A percentile compares a stretch with the other conserved stretches of the same genome.
These are phyloP conservation scores for Graphium sp. DNA, from an alignment of 2,329 filamentous ascomycete genomes.

Conservation along the genomic window DNA sequence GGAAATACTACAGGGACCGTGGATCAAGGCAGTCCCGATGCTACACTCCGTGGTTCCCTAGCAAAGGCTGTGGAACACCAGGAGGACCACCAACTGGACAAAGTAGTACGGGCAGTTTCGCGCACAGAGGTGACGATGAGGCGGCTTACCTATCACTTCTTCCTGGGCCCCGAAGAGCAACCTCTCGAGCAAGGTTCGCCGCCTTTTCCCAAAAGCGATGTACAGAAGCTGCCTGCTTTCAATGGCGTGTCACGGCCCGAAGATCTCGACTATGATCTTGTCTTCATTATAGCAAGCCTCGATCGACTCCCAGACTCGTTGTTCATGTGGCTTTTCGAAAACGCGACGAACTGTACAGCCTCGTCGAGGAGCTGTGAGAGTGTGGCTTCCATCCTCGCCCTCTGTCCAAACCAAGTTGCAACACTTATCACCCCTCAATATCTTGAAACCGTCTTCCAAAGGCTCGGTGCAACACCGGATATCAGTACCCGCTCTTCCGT, in stretches of 20 bases:
- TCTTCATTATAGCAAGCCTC: conserved; percentile 1
- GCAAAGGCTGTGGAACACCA: conserved; percentile 4
- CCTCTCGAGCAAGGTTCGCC: not conserved
- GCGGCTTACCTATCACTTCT: conserved; percentile 31
- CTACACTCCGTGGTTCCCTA: conserved; percentile 2
- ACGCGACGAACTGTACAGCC: too few relatives aligned
- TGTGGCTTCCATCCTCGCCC: conserved; percentile 34
- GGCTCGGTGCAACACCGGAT: conserved; percentile 37
- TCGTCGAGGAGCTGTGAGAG: too few relatives aligned
- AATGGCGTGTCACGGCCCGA: too few relatives aligned
- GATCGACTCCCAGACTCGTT: conserved; percentile 40
- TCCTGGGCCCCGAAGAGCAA: conserved; percentile 11
- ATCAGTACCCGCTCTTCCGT: too few relatives aligned
- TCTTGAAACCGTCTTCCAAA: conserved; percentile 36
- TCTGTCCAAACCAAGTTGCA: conserved; percentile 23
- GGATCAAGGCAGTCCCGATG: too few relatives aligned
- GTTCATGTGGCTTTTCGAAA: conserved; percentile 47
- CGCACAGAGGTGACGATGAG: conserved; percentile 22
- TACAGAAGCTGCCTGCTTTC: too few relatives aligned
- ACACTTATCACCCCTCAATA: conserved; percentile 25
- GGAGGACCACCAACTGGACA: conserved; percentile 5
- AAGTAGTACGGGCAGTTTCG: conserved; percentile 26
- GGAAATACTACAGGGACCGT: too few relatives aligned
- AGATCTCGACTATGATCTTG: too few relatives aligned
- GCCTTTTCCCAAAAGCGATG: too few relatives aligned